Base-by-base conservation (phyloP, 306 rosid species). In the Castanopsis chinensis region DNA sequence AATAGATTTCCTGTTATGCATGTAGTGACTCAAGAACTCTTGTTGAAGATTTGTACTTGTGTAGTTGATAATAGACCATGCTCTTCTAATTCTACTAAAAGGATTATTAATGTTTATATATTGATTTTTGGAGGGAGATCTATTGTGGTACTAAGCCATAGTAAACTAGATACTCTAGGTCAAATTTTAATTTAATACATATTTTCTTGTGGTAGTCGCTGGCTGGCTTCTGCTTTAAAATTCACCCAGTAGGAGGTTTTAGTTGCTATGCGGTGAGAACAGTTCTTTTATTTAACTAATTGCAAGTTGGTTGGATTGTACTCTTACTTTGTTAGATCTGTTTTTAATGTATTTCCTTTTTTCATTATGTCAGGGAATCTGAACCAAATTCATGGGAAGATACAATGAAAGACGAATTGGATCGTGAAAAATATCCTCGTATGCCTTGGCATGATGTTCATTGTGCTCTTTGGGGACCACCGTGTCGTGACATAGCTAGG, bases 381-480 rank as follows among this genome's bases (percentile, higher is more conserved):
- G 99, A 96, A 81, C 99, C 99, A 76, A 96, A 96, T 86, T 91
- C 98, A 27, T 96, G 99, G 99, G 99, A 96, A 82, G 99, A 96
- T 83, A 83, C 97, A 53, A 93, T 91, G 96, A 96, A 85, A 87
- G 98, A 96, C 88, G 99, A 96, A 90, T 80, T 96, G 81, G 98
- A 91, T 28, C 98, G 99, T 32, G 74, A 23, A 73, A 96, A 86
- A 75, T 93, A 90, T 85, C 99, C 99, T 35, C 98, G 99, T 32
- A 93, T 96, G 99, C 99, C 99, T 74, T 96, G 99, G 99, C 98
- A 96, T 81, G 99, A 96, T 73, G 98, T 96, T 78, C 98, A 93
- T 59, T 96, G 99, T 82, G 97, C 98, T 82, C 91, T 96, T 74
- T 93, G 96, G 97, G 99, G 99, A 74, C 97, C 99, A 82, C 94